phyloP scores from a whole-genome alignment of 2,329 filamentous ascomycete genomes.

The Ilyonectria destructans region DNA sequence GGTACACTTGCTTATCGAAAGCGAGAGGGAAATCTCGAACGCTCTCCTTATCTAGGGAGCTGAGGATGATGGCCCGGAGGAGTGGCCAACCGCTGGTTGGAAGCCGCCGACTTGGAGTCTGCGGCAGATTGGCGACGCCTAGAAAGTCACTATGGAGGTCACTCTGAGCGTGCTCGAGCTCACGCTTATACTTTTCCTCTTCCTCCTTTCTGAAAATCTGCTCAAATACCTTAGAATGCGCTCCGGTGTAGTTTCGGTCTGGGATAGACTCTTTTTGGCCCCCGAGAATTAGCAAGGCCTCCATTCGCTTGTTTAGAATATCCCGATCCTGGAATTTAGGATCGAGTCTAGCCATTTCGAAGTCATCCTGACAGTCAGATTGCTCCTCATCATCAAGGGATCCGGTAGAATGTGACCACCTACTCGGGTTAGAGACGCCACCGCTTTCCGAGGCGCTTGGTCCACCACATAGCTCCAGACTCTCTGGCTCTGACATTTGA shows the following conservation, averaged over 20 bases:
- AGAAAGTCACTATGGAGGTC: background rate
- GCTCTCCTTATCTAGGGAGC: background rate
- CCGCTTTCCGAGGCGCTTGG: background rate
- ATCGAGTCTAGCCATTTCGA: background rate
- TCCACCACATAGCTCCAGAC: background rate
- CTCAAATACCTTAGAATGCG: background rate
- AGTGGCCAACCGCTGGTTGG: constrained; percentile 10
- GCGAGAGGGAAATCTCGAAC: constrained; percentile 4
- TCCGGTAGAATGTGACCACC: background rate
- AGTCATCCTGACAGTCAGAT: too few relatives aligned
- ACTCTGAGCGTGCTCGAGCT: background rate
- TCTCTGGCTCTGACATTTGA: background rate
- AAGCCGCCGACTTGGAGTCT: background rate
- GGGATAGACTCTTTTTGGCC: constrained; percentile 1
- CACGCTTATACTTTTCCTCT: background rate
- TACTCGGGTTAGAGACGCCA: background rate
- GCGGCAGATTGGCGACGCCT: background rate
- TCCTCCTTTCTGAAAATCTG: background rate
- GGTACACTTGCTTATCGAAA: background rate
- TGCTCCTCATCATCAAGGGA: background rate
- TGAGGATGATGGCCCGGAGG: constrained; percentile 18
- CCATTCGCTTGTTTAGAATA: background rate
- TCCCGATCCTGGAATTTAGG: background rate
- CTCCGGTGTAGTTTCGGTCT: constrained; percentile 10
- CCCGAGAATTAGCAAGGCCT: constrained; percentile 22